Evolutionary conservation across 2,329 filamentous ascomycete genomes (phyloP), one percentile per base, ranked within the genome.

Genomic region (Rhynchosporium agropyri): DNA sequence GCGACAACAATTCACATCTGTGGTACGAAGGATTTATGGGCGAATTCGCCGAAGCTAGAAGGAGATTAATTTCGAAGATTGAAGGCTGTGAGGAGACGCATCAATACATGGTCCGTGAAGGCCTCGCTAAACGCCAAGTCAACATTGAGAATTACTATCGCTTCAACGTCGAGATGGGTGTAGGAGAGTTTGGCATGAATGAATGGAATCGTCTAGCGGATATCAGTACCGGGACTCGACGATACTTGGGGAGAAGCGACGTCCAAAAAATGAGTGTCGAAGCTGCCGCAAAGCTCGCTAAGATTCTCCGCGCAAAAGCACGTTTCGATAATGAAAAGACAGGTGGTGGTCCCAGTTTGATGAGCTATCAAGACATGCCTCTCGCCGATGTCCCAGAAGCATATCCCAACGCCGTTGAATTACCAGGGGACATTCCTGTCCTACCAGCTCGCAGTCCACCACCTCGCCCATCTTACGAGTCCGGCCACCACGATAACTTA

Each of bases 101-200:
- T 75, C 87, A 91, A 73, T 85, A 86, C 70, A 96, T 98, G 92
- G 78, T 89, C 63, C 86, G 85, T 63, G 90, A 96, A 54, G 86
- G 93, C 68, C 81, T 98, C 28, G 78, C 84, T 6, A 90, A 88
- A 74, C 86, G 92, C 40, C 86, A 89, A 31, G 91, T 98, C 64
- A 93, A 90, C 70, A 84, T 86, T 58, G 93, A 97, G 63, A 91
- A 96, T 75, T 99, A 99, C 79, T 96, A 92, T 75, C 89, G 95
- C 7, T 81, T 98, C n/a, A 99, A 99, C 68, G 95, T 98, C 46
- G 93, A 98, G 74, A 88, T 97, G 15, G 95, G 94, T 0, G 93
- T 98, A 3, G 93, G 94, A 59, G 95, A 98, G 74, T 98, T 97
- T 75, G 94, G 91, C 58, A 98, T 99, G 92, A 99, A 98, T 74